Conservation (phyloP, 768 basidiomycete genomes). For the Kwoniella newhampshirensis region DNA sequence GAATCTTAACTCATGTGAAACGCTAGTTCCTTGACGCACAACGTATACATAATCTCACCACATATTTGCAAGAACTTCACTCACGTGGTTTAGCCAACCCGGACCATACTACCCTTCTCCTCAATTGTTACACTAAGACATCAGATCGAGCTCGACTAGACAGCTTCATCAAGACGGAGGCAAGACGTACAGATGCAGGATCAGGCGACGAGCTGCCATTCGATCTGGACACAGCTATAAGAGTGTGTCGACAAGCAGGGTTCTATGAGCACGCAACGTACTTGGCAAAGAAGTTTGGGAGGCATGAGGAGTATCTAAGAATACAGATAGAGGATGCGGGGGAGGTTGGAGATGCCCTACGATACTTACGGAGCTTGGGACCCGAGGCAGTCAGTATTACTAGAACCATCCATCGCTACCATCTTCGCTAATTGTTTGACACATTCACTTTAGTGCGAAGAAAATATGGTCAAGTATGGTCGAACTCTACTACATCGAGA, state of each 20-base stretch:
- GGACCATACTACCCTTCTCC: conserved; percentile 91
- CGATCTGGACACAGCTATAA: conserved; percentile 93
- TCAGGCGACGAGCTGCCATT: conserved; percentile 72
- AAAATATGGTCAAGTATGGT: conserved; percentile 81
- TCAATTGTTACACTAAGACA: conserved; percentile 97
- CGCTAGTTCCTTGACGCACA: conserved; percentile 99
- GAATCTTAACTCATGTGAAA: conserved; percentile 19
- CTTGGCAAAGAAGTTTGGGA: conserved; percentile 83
- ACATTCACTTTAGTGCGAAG: conserved; percentile 64
- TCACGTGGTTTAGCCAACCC: conserved; percentile 84
- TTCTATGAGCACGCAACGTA: conserved; percentile 95
- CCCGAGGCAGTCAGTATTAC: conserved; percentile 68
- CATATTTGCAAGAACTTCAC: conserved; percentile 94
- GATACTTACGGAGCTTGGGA: conserved; percentile 75
- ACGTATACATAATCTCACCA: conserved; percentile 88
- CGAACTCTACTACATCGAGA: conserved; percentile 76
- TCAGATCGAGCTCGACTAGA: conserved; percentile 86
- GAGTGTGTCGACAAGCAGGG: conserved; percentile 92
- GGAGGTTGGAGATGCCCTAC: conserved; percentile 75
- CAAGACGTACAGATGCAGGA: conserved; percentile 54
- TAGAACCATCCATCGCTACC: too few species aligned
- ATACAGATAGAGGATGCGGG: conserved; percentile 92
- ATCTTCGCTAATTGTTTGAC: conserved; percentile 1
- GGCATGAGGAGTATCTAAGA: conserved; percentile 88
- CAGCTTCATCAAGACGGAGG: conserved; percentile 86